phyloP scores from a whole-genome alignment of 2,329 filamentous ascomycete genomes.

The Cryphonectria radicalis region DNA sequence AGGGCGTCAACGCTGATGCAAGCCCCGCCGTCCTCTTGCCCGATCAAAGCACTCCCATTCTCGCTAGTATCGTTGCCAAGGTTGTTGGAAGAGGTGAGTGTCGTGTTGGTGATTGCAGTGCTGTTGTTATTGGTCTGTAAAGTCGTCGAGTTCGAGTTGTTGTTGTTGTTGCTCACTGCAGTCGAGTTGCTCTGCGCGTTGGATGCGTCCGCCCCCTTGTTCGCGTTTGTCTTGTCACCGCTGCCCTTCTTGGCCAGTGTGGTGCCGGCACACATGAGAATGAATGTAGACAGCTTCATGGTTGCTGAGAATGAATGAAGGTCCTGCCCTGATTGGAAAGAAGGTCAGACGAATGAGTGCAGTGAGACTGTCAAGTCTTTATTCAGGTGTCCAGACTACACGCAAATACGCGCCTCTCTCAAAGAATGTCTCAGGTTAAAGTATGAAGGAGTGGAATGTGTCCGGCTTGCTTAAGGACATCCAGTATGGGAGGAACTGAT shows the following conservation, averaged over 20 bases:
- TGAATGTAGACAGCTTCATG: slow-evolving; percentile 24
- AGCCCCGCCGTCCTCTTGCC: slow-evolving; percentile 15
- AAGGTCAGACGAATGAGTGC: slow-evolving; percentile 11
- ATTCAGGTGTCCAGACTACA: neutral
- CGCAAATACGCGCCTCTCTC: neutral
- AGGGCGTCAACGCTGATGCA: slow-evolving; percentile 23
- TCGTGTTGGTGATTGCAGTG: neutral
- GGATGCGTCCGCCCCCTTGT: neutral
- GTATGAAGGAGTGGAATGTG: neutral
- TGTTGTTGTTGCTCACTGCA: neutral
- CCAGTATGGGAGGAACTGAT: neutral
- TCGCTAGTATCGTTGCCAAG: neutral
- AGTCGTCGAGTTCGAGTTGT: slow-evolving; percentile 9
- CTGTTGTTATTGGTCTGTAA: slow-evolving; percentile 4
- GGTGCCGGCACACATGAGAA: slow-evolving; percentile 31
- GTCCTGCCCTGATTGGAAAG: neutral
- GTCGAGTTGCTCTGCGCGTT: slow-evolving; percentile 11
- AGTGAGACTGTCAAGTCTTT: slow-evolving; percentile 3
- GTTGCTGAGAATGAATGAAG: slow-evolving; percentile 20
- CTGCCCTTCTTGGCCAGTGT: slow-evolving; percentile 24
- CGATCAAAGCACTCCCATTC: neutral
- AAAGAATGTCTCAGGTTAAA: slow-evolving; percentile 17
- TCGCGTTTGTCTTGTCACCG: slow-evolving; percentile 15
- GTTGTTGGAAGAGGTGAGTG: neutral
- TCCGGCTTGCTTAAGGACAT: neutral